Percentiles rank a stretch among this genome's conserved stretches.
phyloP scores from a whole-genome alignment of 2,329 filamentous ascomycete genomes.

The Aspergillus tanneri region DNA sequence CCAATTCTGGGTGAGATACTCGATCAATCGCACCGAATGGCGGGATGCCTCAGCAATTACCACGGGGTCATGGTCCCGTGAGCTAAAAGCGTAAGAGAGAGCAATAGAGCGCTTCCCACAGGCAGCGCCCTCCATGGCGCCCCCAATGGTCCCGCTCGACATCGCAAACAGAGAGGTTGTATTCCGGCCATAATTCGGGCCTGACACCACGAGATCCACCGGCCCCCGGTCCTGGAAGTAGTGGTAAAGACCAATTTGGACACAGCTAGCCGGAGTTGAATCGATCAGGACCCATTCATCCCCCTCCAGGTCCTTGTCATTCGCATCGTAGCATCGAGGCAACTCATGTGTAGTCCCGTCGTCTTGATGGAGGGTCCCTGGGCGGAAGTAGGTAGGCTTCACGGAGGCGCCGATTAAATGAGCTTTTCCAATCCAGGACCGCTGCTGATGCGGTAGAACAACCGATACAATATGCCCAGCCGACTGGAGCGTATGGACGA shows the following conservation, averaged over 20 bases:
- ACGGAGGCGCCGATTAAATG: slow-evolving; percentile 90
- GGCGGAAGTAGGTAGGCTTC: slow-evolving; percentile 79
- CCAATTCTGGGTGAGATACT: slow-evolving; percentile 76
- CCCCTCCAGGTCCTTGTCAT: slow-evolving; percentile 52
- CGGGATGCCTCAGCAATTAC: slow-evolving; percentile 76
- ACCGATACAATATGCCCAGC: slow-evolving; percentile 88
- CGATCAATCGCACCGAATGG: slow-evolving; percentile 73
- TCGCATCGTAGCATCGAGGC: slow-evolving; percentile 54
- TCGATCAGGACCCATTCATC: slow-evolving; percentile 82
- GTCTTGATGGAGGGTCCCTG: slow-evolving; percentile 59
- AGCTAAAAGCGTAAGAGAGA: slow-evolving; percentile 86
- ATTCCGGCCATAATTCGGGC: slow-evolving; percentile 82
- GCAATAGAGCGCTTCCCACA: slow-evolving; percentile 73
- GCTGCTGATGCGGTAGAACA: slow-evolving; percentile 83
- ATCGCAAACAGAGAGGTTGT: slow-evolving; percentile 76
- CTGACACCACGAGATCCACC: slow-evolving; percentile 73
- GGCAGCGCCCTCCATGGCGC: slow-evolving; percentile 72
- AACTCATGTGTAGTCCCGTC: slow-evolving; percentile 67
- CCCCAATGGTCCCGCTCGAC: slow-evolving; percentile 74
- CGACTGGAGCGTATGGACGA: slow-evolving; percentile 67
- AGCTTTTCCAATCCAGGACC: slow-evolving; percentile 98
- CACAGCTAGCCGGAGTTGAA: slow-evolving; percentile 76
- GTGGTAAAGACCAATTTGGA: slow-evolving; percentile 79
- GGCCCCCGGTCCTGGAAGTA: slow-evolving; percentile 71
- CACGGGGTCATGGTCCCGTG: slow-evolving; percentile 74